These are phyloP conservation scores for Hymenoscyphus scutula DNA, from an alignment of 2,329 filamentous ascomycete genomes.

Conservation along the genomic window DNA sequence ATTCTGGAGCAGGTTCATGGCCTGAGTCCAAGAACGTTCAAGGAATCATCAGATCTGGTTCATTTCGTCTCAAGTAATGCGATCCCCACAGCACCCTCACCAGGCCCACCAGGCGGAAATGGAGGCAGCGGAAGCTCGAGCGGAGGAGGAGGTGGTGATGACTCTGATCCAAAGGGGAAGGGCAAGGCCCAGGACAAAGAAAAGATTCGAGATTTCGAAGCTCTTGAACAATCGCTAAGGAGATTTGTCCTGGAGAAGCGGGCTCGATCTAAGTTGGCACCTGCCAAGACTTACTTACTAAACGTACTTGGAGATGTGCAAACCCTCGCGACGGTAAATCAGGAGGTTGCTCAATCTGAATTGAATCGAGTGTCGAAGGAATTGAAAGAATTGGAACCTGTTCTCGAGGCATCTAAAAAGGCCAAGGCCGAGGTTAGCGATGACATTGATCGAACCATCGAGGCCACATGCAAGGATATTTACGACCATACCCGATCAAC, in stretches of 20 bases:
- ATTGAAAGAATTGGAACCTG: conserved; percentile 77
- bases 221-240: conserved; percentile 81
- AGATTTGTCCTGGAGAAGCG: conserved; percentile 96
- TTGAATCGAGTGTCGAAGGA: conserved; percentile 79
- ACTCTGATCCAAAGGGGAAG: conserved; percentile 52
- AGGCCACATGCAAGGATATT: conserved; percentile 79
- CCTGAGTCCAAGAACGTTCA: conserved; percentile 89
- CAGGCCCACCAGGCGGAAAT: conserved; percentile 52
- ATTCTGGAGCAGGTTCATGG: conserved; percentile 85
- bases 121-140: conserved; percentile 51
- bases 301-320: conserved; percentile 89
- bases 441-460: conserved; percentile 76
- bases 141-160: conserved; percentile 51
- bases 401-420: conserved; percentile 79
- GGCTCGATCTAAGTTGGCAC: conserved; percentile 90
- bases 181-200: conserved; percentile 86
- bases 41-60: conserved; percentile 87
- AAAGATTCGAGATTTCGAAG: conserved; percentile 85
- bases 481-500: conserved; percentile 79
- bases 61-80: conserved; percentile 98
- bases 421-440: conserved; percentile 78
- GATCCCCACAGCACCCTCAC: conserved; percentile 68
- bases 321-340: conserved; percentile 79
- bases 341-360: conserved; percentile 81
- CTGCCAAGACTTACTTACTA: conserved; percentile 90